A percentile compares a stretch with the other conserved stretches of the same genome.
These are phyloP conservation scores for Penicillium corylophilum DNA, from an alignment of 2,329 filamentous ascomycete species.

Conservation along the genomic window DNA sequence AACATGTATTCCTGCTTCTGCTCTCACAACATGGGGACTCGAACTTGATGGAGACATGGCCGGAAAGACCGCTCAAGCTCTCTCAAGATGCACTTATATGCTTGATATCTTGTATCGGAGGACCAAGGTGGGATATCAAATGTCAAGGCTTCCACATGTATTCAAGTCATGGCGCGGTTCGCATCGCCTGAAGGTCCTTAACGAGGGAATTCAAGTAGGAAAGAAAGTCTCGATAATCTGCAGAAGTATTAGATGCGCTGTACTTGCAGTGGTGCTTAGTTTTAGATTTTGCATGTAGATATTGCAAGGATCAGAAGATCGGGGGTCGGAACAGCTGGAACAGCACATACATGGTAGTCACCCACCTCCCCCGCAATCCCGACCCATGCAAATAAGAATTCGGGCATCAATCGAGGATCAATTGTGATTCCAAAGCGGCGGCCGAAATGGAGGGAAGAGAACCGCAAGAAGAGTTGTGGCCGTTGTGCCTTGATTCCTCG, in stretches of 20 bases:
- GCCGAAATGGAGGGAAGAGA: constrained; percentile 10
- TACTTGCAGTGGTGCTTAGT: neutral
- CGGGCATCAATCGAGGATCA: constrained; percentile 11
- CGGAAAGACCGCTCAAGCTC: neutral
- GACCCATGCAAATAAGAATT: neutral
- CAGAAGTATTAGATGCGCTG: neutral
- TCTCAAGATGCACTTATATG: neutral
- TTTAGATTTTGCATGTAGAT: constrained; percentile 11
- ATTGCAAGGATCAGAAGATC: neutral
- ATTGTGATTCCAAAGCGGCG: constrained; percentile 3
- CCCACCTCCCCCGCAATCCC: constrained; percentile 9
- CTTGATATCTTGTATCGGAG: neutral
- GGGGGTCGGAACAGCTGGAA: neutral
- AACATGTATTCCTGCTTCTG: neutral
- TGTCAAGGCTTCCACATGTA: constrained; percentile 16
- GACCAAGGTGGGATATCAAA: constrained; percentile 20
- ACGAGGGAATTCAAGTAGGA: neutral
- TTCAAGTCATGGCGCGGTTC: constrained; percentile 23
- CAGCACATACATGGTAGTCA: constrained; percentile 11
- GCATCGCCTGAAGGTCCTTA: constrained; percentile 8
- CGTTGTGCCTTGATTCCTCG: constrained; percentile 22
- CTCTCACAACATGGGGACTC: neutral
- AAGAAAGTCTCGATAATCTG: neutral
- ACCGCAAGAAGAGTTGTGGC: constrained; percentile 8
- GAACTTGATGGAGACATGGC: neutral